Evolutionary conservation across 805 yeast species (phyloP).

Genomic region (Saccharomycopsis guyanensis): DNA sequence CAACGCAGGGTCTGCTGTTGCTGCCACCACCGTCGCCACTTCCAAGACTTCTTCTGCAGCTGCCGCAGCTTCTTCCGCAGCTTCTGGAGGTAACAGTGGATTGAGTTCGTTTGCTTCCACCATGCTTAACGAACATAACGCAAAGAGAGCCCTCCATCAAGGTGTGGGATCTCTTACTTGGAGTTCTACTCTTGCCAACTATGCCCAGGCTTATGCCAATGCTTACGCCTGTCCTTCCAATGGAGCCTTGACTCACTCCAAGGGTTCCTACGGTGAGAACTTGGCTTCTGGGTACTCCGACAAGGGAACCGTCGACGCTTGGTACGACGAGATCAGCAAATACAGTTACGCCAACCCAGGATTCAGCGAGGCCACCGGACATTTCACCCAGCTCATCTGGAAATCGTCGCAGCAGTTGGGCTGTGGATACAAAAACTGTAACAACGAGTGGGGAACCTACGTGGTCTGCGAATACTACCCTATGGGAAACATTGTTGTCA

Average conservation of each 20-base stretch:
- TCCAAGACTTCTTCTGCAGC: slow-evolving; percentile 23
- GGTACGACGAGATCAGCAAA: slow-evolving; percentile 55
- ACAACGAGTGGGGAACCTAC: slow-evolving; percentile 46
- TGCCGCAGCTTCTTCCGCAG: slow-evolving; percentile 22
- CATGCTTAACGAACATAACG: slow-evolving; percentile 44
- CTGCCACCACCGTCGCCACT: slow-evolving; percentile 20
- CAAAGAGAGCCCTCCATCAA: slow-evolving; percentile 38
- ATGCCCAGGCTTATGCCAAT: slow-evolving; percentile 45
- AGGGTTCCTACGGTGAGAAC: slow-evolving; percentile 69
- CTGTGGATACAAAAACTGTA: slow-evolving; percentile 50
- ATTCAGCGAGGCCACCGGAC: slow-evolving; percentile 48
- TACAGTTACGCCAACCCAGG: slow-evolving; percentile 51
- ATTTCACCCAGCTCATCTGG: slow-evolving; percentile 77
- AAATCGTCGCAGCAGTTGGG: slow-evolving; percentile 52
- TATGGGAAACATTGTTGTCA: slow-evolving; percentile 44
- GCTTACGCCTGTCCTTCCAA: slow-evolving; percentile 29
- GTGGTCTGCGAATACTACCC: slow-evolving; percentile 61
- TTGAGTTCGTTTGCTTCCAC: slow-evolving; percentile 29
- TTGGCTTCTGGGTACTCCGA: slow-evolving; percentile 55
- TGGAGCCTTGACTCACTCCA: slow-evolving; percentile 56
- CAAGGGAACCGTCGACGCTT: slow-evolving; percentile 51
- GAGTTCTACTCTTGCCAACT: slow-evolving; percentile 38
- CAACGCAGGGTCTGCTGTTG: slow-evolving; percentile 7
- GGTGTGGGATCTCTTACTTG: slow-evolving; percentile 40
- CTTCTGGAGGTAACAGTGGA: slow-evolving; percentile 17